These are phyloP conservation scores for Fusarium siculi DNA, from an alignment of 2,329 filamentous ascomycete species.

Conservation along the genomic window DNA sequence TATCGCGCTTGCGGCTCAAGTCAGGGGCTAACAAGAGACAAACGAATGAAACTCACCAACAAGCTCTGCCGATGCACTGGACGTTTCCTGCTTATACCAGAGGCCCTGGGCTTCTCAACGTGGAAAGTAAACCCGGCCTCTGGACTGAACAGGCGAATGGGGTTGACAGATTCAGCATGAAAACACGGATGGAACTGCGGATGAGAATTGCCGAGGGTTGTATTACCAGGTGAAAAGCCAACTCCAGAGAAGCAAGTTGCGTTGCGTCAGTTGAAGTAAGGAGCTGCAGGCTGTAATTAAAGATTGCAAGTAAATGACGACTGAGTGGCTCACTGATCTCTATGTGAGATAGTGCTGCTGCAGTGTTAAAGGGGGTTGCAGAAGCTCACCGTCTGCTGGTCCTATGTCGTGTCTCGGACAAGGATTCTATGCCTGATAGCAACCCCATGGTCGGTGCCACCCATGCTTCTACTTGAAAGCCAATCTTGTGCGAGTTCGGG, in stretches of 20 bases:
- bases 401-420: constrained; percentile 32
- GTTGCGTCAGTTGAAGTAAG: constrained; percentile 1
- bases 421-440: constrained; percentile 36
- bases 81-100: background rate
- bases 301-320: constrained; percentile 27
- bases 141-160: background rate
- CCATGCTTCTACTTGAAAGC: constrained; percentile 33
- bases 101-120: constrained; percentile 12
- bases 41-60: constrained; percentile 1
- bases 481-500: constrained; percentile 22
- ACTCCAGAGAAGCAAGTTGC: constrained; percentile 17
- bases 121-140: background rate
- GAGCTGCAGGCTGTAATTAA: constrained; percentile 41
- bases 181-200: constrained; percentile 3
- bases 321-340: constrained; percentile 21
- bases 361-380: constrained; percentile 46
- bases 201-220: constrained; percentile 11
- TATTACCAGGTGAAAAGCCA: background rate
- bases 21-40: constrained; percentile 32
- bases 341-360: constrained; percentile 36
- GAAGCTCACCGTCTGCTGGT: constrained; percentile 33
- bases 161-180: background rate
- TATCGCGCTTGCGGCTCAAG: constrained; percentile 30
- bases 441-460: constrained; percentile 44
- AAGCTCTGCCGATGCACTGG: background rate